A percentile compares a stretch with the other conserved stretches of the same genome.
phyloP scores from a whole-genome alignment of 805 yeast species.

The Candida coquimbonensis region DNA sequence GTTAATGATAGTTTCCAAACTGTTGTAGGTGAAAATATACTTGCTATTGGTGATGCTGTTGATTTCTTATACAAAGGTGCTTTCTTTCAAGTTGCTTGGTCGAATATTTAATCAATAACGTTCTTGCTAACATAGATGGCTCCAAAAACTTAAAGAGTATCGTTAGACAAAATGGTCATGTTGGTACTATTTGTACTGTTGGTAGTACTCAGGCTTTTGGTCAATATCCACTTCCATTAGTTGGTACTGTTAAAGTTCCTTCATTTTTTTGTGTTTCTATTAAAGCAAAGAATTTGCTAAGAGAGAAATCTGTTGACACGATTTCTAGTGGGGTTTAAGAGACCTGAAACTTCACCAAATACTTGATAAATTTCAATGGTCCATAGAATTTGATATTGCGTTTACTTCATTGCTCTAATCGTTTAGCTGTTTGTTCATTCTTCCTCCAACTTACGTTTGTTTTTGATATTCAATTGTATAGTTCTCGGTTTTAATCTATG shows the following conservation, averaged over 20 bases:
- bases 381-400: too few relatives aligned
- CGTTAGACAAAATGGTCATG: not conserved
- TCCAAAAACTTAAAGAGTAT: not conserved
- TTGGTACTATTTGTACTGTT: constrained; percentile 13
- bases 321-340: not conserved
- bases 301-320: not conserved
- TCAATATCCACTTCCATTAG: constrained; percentile 17
- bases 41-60: constrained; percentile 30
- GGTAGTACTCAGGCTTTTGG: constrained; percentile 25
- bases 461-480: too few relatives aligned
- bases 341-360: too few relatives aligned
- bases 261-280: constrained; percentile 11
- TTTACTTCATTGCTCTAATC: too few relatives aligned
- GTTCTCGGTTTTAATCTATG: too few relatives aligned
- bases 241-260: constrained; percentile 19
- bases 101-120: not conserved
- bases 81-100: constrained; percentile 5
- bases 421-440: too few relatives aligned
- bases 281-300: constrained; percentile 18
- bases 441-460: too few relatives aligned
- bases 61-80: constrained; percentile 22
- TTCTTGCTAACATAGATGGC: constrained; percentile 10
- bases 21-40: constrained; percentile 12
- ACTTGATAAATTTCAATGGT: too few relatives aligned
- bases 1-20: constrained; percentile 8